phyloP scores from a whole-genome alignment of 768 basidiomycete species.

The Suillus subaureus region DNA sequence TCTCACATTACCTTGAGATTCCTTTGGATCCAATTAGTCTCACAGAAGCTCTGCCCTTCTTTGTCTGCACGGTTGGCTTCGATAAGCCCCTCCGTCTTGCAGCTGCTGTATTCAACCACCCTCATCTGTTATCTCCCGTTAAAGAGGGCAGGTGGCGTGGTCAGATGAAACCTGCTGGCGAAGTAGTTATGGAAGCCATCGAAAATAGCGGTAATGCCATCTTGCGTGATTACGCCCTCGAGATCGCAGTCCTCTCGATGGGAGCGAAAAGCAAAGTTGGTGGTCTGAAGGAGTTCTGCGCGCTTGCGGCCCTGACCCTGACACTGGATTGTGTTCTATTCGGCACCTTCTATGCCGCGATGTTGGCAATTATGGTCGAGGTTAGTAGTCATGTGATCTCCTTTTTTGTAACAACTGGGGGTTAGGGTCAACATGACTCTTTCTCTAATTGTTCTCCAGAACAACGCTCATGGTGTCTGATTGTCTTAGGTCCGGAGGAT shows the following conservation, averaged over 20 bases:
- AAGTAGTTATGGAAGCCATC: constrained; percentile 85
- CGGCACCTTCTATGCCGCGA: constrained; percentile 86
- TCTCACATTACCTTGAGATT: constrained; percentile 75
- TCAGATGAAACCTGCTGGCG: constrained; percentile 73
- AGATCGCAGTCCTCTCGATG: constrained; percentile 85
- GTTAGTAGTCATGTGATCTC: constrained; percentile 43
- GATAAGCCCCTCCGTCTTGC: constrained; percentile 96
- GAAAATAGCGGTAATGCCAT: constrained; percentile 79
- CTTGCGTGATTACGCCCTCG: constrained; percentile 90
- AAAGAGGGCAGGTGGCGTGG: constrained; percentile 42
- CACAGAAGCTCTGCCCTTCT: constrained; percentile 95
- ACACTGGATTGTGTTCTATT: constrained; percentile 86
- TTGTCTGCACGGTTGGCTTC: constrained; percentile 97
- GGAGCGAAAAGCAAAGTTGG: constrained; percentile 88
- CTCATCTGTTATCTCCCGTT: constrained; percentile 51
- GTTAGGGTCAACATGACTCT: constrained; percentile 16
- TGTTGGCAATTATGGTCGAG: constrained; percentile 96
- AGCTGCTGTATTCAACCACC: constrained; percentile 85
- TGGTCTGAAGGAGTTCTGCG: constrained; percentile 92
- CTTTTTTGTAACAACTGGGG: neutral
- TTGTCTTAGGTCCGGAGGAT: constrained; percentile 66
- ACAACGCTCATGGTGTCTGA: constrained; percentile 13
- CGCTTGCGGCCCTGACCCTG: constrained; percentile 88
- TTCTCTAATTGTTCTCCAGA: constrained; percentile 7
- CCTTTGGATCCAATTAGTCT: constrained; percentile 91